Evolutionary conservation across 2,329 filamentous ascomycete species (phyloP).

Genomic region (Thelonectria olida): DNA sequence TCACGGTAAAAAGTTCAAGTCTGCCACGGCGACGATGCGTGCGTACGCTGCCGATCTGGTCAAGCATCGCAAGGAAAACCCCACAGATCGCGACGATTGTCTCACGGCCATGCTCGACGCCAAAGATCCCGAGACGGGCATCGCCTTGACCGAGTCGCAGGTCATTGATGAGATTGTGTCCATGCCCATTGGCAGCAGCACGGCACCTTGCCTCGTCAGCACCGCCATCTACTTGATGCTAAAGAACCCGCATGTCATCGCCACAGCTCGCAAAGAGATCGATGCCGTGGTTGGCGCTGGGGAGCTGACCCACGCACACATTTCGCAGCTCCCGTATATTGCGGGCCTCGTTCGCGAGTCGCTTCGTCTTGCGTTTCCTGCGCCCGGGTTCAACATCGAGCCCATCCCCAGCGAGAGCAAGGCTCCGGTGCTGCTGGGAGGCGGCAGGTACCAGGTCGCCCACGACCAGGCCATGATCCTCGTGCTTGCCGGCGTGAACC

Average conservation of each 20-base stretch:
- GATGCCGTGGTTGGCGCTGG: constrained; percentile 59
- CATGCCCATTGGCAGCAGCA: constrained; percentile 69
- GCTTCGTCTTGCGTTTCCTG: constrained; percentile 62
- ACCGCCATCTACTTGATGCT: constrained; percentile 60
- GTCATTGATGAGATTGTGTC: constrained; percentile 75
- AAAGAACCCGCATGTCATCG: constrained; percentile 59
- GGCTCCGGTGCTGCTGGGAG: constrained; percentile 56
- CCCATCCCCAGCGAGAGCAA: constrained; percentile 51
- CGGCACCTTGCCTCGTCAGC: constrained; percentile 56
- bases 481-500: constrained; percentile 60
- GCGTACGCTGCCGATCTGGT: constrained; percentile 66
- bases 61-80: constrained; percentile 61
- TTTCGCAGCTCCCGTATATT: constrained; percentile 62
- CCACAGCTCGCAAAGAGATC: constrained; percentile 61
- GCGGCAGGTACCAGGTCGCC: constrained; percentile 59
- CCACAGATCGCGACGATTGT: constrained; percentile 66
- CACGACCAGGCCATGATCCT: constrained; percentile 60
- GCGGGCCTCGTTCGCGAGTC: constrained; percentile 64
- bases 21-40: constrained; percentile 63
- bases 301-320: constrained; percentile 56
- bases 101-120: constrained; percentile 67
- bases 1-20: constrained; percentile 62
- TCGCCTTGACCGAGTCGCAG: constrained; percentile 64
- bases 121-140: constrained; percentile 69
- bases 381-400: constrained; percentile 65